Evolutionary conservation across 2,329 filamentous ascomycete genomes (phyloP).

Genomic region (Claviceps arundinis): DNA sequence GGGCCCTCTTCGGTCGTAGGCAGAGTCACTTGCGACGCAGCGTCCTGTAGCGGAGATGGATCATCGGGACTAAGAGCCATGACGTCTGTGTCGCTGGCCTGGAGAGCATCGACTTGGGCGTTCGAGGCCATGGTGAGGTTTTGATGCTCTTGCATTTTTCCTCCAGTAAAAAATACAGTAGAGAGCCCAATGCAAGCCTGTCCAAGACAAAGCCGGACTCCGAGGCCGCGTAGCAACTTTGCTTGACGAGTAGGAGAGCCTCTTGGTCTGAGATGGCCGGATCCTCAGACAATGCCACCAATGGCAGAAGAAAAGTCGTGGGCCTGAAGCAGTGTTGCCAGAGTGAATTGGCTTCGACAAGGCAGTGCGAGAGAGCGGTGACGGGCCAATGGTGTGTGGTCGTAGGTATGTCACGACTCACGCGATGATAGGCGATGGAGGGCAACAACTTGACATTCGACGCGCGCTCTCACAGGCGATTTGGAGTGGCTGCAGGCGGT

Average conservation of each 20-base stretch:
- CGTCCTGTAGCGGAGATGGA: conserved; percentile 19
- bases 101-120: conserved; percentile 19
- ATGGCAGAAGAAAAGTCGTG: not conserved
- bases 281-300: not conserved
- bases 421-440: not conserved
- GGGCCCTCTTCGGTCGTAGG: conserved; percentile 44
- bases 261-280: not conserved
- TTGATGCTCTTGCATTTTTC: not conserved
- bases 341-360: not conserved
- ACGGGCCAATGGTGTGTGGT: not conserved
- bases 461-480: not conserved
- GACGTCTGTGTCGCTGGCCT: conserved; percentile 15
- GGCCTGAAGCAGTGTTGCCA: not conserved
- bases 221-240: not conserved
- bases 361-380: not conserved
- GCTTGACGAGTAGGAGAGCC: not conserved
- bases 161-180: too few relatives aligned
- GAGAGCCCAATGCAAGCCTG: not conserved
- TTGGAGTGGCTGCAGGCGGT: not conserved
- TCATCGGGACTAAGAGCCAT: conserved; percentile 22
- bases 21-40: conserved; percentile 38
- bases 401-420: not conserved
- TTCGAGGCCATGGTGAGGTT: conserved; percentile 22
- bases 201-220: not conserved
- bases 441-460: not conserved